Percentiles rank a stretch among this genome's conserved stretches.
Conservation (phyloP, 805 yeast genomes). For the Lipomyces yamadae region DNA sequence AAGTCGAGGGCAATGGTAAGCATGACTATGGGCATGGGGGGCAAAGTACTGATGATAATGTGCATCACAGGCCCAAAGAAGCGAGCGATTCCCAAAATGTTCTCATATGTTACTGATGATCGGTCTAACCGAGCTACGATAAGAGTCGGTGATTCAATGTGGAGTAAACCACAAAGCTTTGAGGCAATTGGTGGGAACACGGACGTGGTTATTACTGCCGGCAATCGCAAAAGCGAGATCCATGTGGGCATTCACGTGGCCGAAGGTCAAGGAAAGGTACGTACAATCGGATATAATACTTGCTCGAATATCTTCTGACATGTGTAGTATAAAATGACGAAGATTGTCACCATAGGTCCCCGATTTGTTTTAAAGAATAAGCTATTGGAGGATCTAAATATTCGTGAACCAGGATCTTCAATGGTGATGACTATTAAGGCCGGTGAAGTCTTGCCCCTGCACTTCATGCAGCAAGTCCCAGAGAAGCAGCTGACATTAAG, state of each 20-base stretch:
- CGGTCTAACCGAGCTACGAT: slow-evolving; percentile 69
- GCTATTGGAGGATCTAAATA: slow-evolving; percentile 58
- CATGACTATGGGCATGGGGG: neutral
- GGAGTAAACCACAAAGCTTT: slow-evolving; percentile 77
- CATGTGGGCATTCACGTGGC: slow-evolving; percentile 73
- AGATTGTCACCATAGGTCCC: slow-evolving; percentile 80
- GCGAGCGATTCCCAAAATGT: slow-evolving; percentile 66
- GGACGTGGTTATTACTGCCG: slow-evolving; percentile 54
- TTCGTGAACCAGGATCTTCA: slow-evolving; percentile 72
- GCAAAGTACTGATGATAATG: slow-evolving; percentile 16
- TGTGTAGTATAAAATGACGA: slow-evolving; percentile 62
- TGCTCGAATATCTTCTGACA: neutral
- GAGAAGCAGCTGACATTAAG: slow-evolving; percentile 66
- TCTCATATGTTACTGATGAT: slow-evolving; percentile 74
- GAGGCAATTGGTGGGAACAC: slow-evolving; percentile 87
- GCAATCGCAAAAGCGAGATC: slow-evolving; percentile 54
- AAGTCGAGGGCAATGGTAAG: slow-evolving; percentile 22
- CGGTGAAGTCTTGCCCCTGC: slow-evolving; percentile 44
- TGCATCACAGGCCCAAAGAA: slow-evolving; percentile 41
- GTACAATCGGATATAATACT: neutral
- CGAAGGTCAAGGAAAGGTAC: slow-evolving; percentile 78
- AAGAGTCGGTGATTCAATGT: slow-evolving; percentile 67
- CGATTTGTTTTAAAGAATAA: slow-evolving; percentile 75
- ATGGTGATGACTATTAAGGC: slow-evolving; percentile 43
- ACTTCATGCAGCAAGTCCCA: slow-evolving; percentile 60